Evolutionary conservation across 2,329 filamentous ascomycete genomes (phyloP), one percentile per base, ranked within the genome.

Genomic region (Penicillium sp.): DNA sequence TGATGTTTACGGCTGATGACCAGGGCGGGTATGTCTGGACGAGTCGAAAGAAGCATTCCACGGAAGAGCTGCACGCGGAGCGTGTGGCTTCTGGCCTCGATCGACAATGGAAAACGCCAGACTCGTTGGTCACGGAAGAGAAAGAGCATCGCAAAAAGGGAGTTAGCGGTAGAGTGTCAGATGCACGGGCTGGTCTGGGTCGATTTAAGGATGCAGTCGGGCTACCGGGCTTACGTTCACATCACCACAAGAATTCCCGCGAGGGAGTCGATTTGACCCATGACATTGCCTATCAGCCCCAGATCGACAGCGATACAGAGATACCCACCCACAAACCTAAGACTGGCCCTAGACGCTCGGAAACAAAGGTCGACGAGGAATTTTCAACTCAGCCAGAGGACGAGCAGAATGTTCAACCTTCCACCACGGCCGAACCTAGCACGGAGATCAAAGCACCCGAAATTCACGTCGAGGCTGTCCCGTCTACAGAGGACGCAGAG

Each of bases 181-280:
- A 96, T 76, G 91, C 92, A 50, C 88, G 90, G 51, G 92, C 90
- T 59, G 92, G 93, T 0, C 84, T 97, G 59, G 91, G 91, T 1
- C 88, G 91, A 38, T 93, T 97, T 75, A 93, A 93, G 72, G 92
- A 94, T 73, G 92, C 89, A 2, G 90, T 97, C 38, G 91, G 91
- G 1, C 56, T 77, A 4, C 74, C 74, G 15, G 70, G 73, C 28
- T 72, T 76, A 45, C 78, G 79, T 24, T 78, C 76, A 24, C 77
- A 81, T 67, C 73, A 78, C 45, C 74, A 76, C 49, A 79, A 75
- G 56, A 68, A 72, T 50, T 69, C 74, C 12, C 78, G 76, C 64
- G 78, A 81, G 7, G 72, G 68, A 8, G 40, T 65, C 2, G 76
- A 76, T 28, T 44, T 76, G 26, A 69, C 71, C 33, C 65, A 66